phyloP scores from a whole-genome alignment of 2,329 filamentous ascomycete species.

The Sporothrix variecibatus region DNA sequence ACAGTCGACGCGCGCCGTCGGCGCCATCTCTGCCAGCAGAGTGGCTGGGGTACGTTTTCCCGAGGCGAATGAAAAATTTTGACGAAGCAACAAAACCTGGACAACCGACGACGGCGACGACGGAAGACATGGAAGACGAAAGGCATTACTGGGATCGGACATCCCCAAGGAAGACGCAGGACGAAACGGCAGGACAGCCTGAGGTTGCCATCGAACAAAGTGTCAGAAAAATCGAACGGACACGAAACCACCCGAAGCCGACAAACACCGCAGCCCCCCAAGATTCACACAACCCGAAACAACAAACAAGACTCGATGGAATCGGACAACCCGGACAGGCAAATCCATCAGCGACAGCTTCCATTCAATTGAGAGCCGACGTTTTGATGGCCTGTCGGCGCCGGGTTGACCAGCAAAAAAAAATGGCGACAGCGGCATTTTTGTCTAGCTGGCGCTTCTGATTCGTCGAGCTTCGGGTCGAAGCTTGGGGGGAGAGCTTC shows the following conservation, averaged over 20 bases:
- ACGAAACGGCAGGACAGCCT: neutral
- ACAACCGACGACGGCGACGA: neutral
- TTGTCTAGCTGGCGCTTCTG: constrained; percentile 10
- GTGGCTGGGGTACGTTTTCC: constrained; percentile 83
- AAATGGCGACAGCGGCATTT: constrained; percentile 15
- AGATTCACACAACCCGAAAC: neutral
- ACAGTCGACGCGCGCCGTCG: constrained; percentile 93
- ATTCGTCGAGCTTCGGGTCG: constrained; percentile 19
- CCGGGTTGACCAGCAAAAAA: neutral
- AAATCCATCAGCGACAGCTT: neutral
- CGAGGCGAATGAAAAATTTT: neutral
- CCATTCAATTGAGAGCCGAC: neutral
- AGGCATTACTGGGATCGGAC: constrained; percentile 1
- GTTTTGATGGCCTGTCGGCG: neutral
- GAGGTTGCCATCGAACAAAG: neutral
- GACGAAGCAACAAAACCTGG: constrained; percentile 4
- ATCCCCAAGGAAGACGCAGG: neutral
- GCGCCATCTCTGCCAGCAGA: constrained; percentile 91
- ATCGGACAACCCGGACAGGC: constrained; percentile 14
- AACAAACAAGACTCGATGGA: neutral
- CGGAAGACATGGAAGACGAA: constrained; percentile 41
- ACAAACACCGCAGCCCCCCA: constrained; percentile 10
- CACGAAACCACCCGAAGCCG: constrained; percentile 8
- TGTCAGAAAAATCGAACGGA: neutral
- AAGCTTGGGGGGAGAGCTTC: constrained; percentile 15